Conservation (phyloP, 106 monocot species). For the Dioscorea alata region DNA sequence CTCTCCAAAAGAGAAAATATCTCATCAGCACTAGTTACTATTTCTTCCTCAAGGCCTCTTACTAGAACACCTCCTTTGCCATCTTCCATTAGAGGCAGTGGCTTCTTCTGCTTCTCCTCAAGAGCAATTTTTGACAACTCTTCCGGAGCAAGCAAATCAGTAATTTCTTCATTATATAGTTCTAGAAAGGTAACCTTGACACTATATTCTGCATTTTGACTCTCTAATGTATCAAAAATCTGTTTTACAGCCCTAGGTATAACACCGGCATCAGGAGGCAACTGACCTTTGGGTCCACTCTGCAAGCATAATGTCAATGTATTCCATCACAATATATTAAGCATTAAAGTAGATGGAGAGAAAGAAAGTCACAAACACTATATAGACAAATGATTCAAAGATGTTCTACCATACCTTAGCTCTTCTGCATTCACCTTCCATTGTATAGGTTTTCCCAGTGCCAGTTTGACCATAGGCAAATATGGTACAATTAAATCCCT, state of each 20-base stretch:
- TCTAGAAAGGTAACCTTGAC: constrained; percentile 97
- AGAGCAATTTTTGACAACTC: constrained; percentile 71
- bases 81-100: constrained; percentile 96
- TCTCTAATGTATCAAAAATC: constrained; percentile 94
- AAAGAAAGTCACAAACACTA: no score
- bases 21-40: constrained; percentile 82
- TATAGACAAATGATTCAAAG: no score
- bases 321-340: no score
- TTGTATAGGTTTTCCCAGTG: constrained; percentile 94
- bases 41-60: constrained; percentile 91
- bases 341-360: no score
- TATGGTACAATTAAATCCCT: constrained; percentile 98
- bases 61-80: constrained; percentile 96
- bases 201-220: constrained; percentile 97
- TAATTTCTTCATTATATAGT: constrained; percentile 99
- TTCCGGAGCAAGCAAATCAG: constrained; percentile 91
- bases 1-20: constrained; percentile 93
- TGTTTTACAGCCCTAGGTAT: constrained; percentile 97
- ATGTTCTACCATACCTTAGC: constrained; percentile 46
- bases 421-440: constrained; percentile 93
- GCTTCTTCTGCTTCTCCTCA: constrained; percentile 89
- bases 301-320: constrained; percentile 25
- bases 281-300: constrained; percentile 59
- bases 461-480: constrained; percentile 99
- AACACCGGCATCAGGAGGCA: constrained; percentile 89